Evolutionary conservation across 163 green algal genomes (phyloP).

Genomic region (Scenedesmus sp.): DNA sequence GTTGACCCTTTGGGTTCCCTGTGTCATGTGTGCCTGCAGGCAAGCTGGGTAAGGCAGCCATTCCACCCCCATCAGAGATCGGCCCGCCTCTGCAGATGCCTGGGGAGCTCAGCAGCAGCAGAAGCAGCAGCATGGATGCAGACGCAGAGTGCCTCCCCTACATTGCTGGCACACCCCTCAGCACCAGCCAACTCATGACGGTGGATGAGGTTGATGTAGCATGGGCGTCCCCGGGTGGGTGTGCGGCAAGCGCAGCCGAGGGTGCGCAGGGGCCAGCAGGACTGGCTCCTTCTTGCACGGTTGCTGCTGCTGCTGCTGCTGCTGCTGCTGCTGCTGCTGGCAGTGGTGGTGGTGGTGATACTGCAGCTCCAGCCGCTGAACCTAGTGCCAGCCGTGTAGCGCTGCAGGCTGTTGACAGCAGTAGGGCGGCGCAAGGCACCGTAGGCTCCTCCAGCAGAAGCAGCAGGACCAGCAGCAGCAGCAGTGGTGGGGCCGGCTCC

Average conservation of each 20-base stretch:
- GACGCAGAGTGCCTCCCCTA: neutral
- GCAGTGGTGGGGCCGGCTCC: neutral
- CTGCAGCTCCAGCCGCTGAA: neutral
- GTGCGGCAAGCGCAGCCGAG: neutral
- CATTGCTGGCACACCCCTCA: neutral
- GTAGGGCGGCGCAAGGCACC: neutral
- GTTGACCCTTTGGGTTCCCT: too few relatives aligned
- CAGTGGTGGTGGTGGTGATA: neutral
- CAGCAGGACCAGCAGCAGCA: slow-evolving; percentile 13
- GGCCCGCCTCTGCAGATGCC: slow-evolving; percentile 60
- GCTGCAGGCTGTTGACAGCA: neutral
- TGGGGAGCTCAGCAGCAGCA: neutral
- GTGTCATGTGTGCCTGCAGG: slow-evolving; percentile 38
- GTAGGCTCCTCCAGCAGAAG: neutral
- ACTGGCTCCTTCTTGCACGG: slow-evolving; percentile 32
- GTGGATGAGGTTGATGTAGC: neutral
- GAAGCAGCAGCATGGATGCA: slow-evolving; percentile 39
- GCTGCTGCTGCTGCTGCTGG: neutral
- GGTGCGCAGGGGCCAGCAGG: neutral
- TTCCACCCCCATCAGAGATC: slow-evolving; percentile 60
- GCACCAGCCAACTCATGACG: neutral
- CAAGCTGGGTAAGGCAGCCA: slow-evolving; percentile 59
- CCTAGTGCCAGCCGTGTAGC: neutral
- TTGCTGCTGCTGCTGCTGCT: neutral
- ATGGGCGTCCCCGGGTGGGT: neutral